These are phyloP conservation scores for Simplicillium aogashimaense DNA, from an alignment of 2,329 filamentous ascomycete species.

Conservation along the genomic window DNA sequence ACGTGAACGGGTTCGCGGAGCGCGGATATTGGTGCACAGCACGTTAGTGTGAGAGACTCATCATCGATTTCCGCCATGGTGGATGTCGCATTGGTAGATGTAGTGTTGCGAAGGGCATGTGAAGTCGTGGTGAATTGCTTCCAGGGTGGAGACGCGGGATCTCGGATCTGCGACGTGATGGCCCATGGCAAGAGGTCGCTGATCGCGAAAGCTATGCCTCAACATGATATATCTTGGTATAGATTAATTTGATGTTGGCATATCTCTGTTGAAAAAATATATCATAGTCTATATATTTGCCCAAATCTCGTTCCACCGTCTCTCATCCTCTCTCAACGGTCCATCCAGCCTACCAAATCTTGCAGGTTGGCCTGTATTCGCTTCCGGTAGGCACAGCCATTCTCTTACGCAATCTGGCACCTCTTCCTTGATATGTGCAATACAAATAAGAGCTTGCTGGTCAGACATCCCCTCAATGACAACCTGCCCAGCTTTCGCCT, in stretches of 20 bases:
- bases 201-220: too few species aligned
- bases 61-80: constrained; percentile 15
- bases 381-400: constrained; percentile 78
- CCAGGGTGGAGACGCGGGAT: too few species aligned
- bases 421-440: constrained; percentile 85
- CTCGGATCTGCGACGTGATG: too few species aligned
- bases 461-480: constrained; percentile 53
- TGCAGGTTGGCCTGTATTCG: constrained; percentile 50
- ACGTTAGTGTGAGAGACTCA: constrained; percentile 24
- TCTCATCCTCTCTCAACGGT: constrained; percentile 45
- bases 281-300: constrained; percentile 19
- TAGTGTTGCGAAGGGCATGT: neutral
- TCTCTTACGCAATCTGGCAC: constrained; percentile 74
- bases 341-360: constrained; percentile 56
- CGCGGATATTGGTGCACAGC: constrained; percentile 27
- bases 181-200: too few species aligned
- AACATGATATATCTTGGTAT: too few species aligned
- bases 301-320: constrained; percentile 60
- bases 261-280: neutral
- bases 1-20: constrained; percentile 34
- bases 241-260: too few species aligned
- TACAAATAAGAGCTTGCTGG: constrained; percentile 77
- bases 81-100: neutral
- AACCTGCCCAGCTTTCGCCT: constrained; percentile 31
- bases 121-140: too few species aligned